Conservation (phyloP, 106 monocot species). For the Phalaenopsis equestris region DNA sequence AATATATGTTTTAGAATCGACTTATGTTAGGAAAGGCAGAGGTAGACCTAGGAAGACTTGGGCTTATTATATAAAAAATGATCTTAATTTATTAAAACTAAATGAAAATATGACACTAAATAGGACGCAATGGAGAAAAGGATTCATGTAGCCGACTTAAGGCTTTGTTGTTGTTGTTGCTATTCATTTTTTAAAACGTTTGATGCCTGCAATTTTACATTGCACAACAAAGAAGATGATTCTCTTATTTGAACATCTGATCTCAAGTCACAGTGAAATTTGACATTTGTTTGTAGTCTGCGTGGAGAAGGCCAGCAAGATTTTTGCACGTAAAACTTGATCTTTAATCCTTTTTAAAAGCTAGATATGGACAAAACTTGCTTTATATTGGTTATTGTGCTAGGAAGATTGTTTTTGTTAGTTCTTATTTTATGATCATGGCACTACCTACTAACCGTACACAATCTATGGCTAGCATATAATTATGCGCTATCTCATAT, state of each 20-base stretch:
- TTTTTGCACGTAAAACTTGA: background rate
- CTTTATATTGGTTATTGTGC: background rate
- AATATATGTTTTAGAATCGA: too few species aligned
- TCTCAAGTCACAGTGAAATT: background rate
- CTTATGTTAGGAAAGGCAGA: too few species aligned
- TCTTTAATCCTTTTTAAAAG: background rate
- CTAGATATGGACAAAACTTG: too few species aligned
- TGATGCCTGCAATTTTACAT: background rate
- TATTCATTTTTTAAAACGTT: background rate
- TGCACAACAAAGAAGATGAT: background rate
- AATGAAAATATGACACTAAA: too few species aligned
- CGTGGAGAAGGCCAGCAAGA: background rate
- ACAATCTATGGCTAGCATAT: background rate
- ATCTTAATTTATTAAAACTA: too few species aligned
- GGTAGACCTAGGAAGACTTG: too few species aligned
- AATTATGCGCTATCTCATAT: background rate
- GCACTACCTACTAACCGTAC: background rate
- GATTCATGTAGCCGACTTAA: too few species aligned
- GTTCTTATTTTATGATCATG: background rate
- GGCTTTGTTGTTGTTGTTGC: background rate
- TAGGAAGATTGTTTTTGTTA: background rate
- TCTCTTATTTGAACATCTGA: background rate
- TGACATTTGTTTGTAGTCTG: background rate
- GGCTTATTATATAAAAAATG: too few species aligned
- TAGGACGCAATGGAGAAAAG: too few species aligned